These are phyloP conservation scores for Cryptosporidium sp. DNA, from an alignment of 169 alveolate species.

Conservation along the genomic window DNA sequence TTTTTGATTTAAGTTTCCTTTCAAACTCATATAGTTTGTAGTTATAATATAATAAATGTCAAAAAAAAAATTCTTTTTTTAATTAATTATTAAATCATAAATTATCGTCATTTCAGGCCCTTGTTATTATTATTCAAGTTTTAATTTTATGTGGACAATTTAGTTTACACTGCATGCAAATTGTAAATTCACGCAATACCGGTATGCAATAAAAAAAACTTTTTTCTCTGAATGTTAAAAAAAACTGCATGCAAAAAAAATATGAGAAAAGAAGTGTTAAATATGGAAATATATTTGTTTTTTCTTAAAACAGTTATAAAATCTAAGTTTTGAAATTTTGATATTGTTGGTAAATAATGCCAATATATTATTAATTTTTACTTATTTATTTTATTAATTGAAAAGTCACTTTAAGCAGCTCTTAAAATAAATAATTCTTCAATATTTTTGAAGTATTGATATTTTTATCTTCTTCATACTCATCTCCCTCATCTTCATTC, in stretches of 20 bases:
- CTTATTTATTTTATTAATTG: not conserved
- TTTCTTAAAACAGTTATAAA: not conserved
- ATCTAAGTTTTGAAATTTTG: not conserved
- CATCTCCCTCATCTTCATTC: not conserved
- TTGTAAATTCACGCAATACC: not conserved
- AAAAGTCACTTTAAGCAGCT: not conserved
- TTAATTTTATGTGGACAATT: not conserved
- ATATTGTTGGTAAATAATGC: too few species aligned
- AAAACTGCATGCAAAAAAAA: not conserved
- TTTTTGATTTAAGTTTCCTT: too few species aligned
- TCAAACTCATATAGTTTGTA: too few species aligned
- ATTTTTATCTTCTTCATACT: not conserved
- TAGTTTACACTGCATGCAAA: not conserved
- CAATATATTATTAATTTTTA: too few species aligned
- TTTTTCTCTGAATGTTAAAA: not conserved
- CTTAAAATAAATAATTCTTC: slow-evolving; percentile 11
- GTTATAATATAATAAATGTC: too few species aligned
- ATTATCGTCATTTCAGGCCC: too few species aligned
- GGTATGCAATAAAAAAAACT: not conserved
- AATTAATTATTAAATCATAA: too few species aligned
- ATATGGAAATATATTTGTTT: not conserved
- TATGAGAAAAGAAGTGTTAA: not conserved
- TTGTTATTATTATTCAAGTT: too few species aligned
- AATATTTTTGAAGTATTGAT: not conserved
- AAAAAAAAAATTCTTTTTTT: too few species aligned